These are phyloP conservation scores for Debaryomyces subglobosus DNA, from an alignment of 1,139 yeast genomes.

Conservation along the genomic window DNA sequence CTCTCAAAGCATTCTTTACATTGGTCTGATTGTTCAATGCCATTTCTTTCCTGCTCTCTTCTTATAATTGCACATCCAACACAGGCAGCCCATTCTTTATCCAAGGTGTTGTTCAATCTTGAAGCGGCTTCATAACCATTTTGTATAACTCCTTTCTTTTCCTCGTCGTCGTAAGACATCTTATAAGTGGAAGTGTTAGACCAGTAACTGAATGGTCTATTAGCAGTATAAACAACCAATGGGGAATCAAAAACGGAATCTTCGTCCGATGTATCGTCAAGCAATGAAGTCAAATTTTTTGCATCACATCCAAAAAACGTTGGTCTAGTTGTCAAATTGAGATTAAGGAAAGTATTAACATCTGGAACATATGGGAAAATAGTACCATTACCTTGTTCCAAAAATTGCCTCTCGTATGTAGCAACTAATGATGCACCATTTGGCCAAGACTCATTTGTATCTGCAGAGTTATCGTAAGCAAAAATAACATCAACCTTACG, in stretches of 20 bases:
- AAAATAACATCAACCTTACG: conserved; percentile 46
- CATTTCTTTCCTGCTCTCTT: conserved; percentile 76
- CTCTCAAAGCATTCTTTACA: conserved; percentile 71
- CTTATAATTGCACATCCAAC: conserved; percentile 87
- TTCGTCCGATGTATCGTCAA: conserved; percentile 8
- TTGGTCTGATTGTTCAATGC: conserved; percentile 64
- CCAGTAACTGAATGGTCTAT: conserved; percentile 66
- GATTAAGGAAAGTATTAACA: conserved; percentile 57
- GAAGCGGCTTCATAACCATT: conserved; percentile 85
- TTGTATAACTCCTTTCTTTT: conserved; percentile 61
- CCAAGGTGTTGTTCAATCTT: conserved; percentile 72
- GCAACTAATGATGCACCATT: conserved; percentile 40
- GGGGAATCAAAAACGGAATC: conserved; percentile 56
- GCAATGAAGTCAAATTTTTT: conserved; percentile 58
- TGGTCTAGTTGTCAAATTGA: conserved; percentile 67
- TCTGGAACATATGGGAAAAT: conserved; percentile 91
- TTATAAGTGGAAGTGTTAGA: conserved; percentile 77
- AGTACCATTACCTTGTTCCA: conserved; percentile 60
- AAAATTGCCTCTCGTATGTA: conserved; percentile 73
- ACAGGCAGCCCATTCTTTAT: conserved; percentile 71
- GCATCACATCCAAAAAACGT: conserved; percentile 88
- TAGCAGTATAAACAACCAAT: conserved; percentile 77
- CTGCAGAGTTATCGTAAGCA: conserved; percentile 53
- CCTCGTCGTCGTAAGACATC: conserved; percentile 60
- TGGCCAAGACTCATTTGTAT: conserved; percentile 47